A percentile compares a stretch with the other conserved stretches of the same genome.
Conservation (phyloP, 192 early-diverging fungal species). For the Coemansia furcata region DNA sequence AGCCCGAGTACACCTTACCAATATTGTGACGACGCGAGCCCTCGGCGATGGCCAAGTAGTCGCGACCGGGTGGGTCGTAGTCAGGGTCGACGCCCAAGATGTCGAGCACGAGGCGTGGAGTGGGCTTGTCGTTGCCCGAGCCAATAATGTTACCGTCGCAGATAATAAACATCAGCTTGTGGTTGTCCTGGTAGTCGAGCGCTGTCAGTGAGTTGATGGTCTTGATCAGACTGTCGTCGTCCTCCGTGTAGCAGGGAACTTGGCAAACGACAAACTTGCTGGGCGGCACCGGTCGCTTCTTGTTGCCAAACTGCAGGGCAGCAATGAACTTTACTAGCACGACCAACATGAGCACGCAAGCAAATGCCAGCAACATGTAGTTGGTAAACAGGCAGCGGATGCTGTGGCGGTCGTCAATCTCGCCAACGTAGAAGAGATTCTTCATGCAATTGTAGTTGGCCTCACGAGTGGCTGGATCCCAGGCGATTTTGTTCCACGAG, state of each 20-base stretch:
- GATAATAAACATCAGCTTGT: constrained; percentile 86
- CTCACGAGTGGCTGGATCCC: constrained; percentile 15
- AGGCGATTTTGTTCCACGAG: constrained; percentile 41
- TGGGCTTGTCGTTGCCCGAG: constrained; percentile 87
- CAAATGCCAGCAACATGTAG: constrained; percentile 80
- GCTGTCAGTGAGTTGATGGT: constrained; percentile 80
- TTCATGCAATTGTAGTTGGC: constrained; percentile 74
- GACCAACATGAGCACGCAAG: constrained; percentile 70
- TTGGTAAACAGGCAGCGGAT: constrained; percentile 78
- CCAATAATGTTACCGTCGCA: constrained; percentile 94
- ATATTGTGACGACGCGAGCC: constrained; percentile 91
- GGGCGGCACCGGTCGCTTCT: constrained; percentile 72
- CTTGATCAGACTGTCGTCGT: constrained; percentile 80
- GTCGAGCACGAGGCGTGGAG: constrained; percentile 89
- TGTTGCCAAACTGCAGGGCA: constrained; percentile 71
- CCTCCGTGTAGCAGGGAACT: constrained; percentile 96
- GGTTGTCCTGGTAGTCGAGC: constrained; percentile 82
- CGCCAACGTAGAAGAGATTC: constrained; percentile 78
- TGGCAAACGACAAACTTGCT: constrained; percentile 96
- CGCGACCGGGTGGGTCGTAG: constrained; percentile 69
- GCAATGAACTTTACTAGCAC: constrained; percentile 79
- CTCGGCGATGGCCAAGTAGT: constrained; percentile 89
- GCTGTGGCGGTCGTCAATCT: constrained; percentile 72
- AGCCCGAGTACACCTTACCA: constrained; percentile 95
- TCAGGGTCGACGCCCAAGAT: constrained; percentile 83